Evolutionary conservation across 208 protist genomes (phyloP).

Genomic region (Acanthamoeba lugdunensis): DNA sequence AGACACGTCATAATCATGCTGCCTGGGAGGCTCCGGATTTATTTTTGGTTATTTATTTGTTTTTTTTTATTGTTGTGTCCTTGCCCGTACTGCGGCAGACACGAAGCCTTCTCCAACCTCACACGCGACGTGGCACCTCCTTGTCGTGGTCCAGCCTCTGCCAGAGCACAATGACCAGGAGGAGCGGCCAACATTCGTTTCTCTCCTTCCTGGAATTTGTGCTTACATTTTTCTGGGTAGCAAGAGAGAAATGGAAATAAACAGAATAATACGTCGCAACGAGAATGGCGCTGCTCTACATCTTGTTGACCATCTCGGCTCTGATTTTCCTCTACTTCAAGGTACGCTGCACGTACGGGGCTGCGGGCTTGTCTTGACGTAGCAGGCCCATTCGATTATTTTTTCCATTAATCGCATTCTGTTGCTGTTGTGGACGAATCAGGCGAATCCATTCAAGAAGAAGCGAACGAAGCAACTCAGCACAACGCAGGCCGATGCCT

Average conservation of each 20-base stretch:
- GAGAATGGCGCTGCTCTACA: not conserved
- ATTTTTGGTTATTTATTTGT: not conserved
- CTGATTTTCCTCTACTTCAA: not conserved
- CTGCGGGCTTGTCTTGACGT: not conserved
- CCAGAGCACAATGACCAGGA: no score
- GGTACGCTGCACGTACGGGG: not conserved
- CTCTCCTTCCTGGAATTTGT: not conserved
- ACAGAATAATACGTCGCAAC: not conserved
- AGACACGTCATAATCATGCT: not conserved
- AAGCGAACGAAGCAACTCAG: constrained; percentile 25
- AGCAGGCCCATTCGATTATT: no score
- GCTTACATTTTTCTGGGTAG: not conserved
- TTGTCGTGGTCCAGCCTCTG: no score
- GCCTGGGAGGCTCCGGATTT: not conserved
- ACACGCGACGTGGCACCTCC: no score
- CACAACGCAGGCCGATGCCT: constrained; percentile 18
- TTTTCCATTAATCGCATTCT: no score
- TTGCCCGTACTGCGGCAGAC: no score
- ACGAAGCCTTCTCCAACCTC: no score
- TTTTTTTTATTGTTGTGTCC: no score
- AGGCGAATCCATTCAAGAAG: not conserved
- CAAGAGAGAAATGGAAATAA: not conserved
- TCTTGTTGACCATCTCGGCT: not conserved
- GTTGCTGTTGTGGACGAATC: not conserved
- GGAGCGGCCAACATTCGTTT: no score